phyloP scores from a whole-genome alignment of 1,284 basidiomycete genomes.

The Mycena sp. region DNA sequence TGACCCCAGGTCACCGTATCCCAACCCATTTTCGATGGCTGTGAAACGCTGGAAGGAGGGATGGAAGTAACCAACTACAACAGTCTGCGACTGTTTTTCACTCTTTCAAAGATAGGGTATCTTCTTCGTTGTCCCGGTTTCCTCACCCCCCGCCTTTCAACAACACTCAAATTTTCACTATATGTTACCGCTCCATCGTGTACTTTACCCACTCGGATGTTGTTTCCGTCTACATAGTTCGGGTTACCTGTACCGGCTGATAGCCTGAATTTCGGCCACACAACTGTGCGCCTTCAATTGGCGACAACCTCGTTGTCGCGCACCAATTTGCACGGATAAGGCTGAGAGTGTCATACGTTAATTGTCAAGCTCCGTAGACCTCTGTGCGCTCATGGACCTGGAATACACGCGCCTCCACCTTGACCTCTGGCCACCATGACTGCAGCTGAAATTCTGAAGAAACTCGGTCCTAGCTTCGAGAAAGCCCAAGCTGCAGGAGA shows the following conservation, averaged over 20 bases:
- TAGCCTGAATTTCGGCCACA: background rate
- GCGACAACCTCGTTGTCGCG: too few species aligned
- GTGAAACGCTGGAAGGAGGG: slow-evolving; percentile 39
- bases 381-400: too few species aligned
- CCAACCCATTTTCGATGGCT: slow-evolving; percentile 27
- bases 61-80: slow-evolving; percentile 26
- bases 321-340: too few species aligned
- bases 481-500: slow-evolving; percentile 73
- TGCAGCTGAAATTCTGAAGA: slow-evolving; percentile 65
- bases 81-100: slow-evolving; percentile 42
- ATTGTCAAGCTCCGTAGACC: too few species aligned
- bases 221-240: background rate
- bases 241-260: background rate
- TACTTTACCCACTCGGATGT: slow-evolving; percentile 14
- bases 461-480: slow-evolving; percentile 67
- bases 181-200: slow-evolving; percentile 21
- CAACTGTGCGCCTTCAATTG: background rate
- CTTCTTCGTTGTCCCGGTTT: slow-evolving; percentile 35
- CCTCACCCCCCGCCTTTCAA: background rate
- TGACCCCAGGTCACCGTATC: slow-evolving; percentile 60
- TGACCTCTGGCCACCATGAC: slow-evolving; percentile 38
- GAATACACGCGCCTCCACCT: too few species aligned
- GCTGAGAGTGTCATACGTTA: too few species aligned
- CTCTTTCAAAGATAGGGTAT: slow-evolving; percentile 31
- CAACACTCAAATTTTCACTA: background rate